Conservation (phyloP, 2,329 filamentous ascomycete genomes). For the Pseudocercospora musae region DNA sequence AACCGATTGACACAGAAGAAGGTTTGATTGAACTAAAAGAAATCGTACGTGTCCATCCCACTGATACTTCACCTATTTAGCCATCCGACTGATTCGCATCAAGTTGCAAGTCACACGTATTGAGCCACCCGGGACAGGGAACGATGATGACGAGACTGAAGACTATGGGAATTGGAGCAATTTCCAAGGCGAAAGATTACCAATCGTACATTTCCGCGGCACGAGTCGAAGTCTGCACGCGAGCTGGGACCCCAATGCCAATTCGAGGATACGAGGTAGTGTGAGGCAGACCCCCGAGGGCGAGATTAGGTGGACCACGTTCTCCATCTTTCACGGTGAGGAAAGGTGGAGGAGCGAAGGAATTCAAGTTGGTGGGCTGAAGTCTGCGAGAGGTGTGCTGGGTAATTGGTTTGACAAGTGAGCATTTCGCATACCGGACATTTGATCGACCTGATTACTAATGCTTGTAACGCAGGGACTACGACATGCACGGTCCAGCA, state of each 20-base stretch:
- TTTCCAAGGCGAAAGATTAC: conserved; percentile 42
- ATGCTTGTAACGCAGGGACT: conserved; percentile 50
- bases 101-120: conserved; percentile 60
- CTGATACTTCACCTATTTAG: conserved; percentile 34
- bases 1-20: conserved; percentile 61
- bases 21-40: conserved; percentile 34
- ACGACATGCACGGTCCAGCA: conserved; percentile 64
- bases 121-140: conserved; percentile 54
- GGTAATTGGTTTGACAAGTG: conserved; percentile 78
- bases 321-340: conserved; percentile 61
- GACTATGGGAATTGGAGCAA: conserved; percentile 30
- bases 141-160: conserved; percentile 42
- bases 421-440: too few species aligned
- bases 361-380: conserved; percentile 67
- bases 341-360: conserved; percentile 75
- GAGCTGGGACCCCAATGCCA: conserved; percentile 65
- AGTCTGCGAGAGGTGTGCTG: conserved; percentile 64
- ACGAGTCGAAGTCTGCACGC: conserved; percentile 60
- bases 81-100: conserved; percentile 67
- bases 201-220: conserved; percentile 67
- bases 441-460: too few species aligned
- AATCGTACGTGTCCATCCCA: conserved; percentile 28
- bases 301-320: conserved; percentile 71
- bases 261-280: conserved; percentile 62
- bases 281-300: conserved; percentile 66